Evolutionary conservation across 805 yeast genomes (phyloP), one percentile per base, ranked within the genome.

Genomic region (Metschnikowia rubicola): DNA sequence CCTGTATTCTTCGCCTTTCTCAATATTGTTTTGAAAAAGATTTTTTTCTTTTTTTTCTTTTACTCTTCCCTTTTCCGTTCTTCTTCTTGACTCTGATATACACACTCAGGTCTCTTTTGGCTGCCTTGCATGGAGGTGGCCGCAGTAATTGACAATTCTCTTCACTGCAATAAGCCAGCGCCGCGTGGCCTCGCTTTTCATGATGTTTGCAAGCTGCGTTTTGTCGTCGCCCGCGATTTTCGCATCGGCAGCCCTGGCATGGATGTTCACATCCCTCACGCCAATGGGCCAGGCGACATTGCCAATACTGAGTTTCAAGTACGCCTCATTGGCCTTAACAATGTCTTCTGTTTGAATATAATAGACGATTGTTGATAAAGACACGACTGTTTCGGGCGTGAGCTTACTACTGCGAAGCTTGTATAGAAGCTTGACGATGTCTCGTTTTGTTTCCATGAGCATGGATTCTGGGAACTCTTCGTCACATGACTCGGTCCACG

Each of bases 261-360:
- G 96, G 48, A 89, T 87, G 41, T 94, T 89, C 12, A 89, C 85
- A 47, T 79, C 79, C 8, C 81, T 71, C 11, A 89, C 86, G 28
- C 96, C 97, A 53, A 88, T 85, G 2, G 97, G 97, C 96, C 96
- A 89, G 4, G 94, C 91, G 2, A 86, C 88, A 55, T 88, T 87
- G 1, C 96, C 97, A 13, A 89, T 84, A 59, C 92, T 84, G 47
- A 89, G 66, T 52, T 84, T 78, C 71, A 88, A 68, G 56, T 89
- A 89, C 26, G 82, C 72, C 57, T 87, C 88, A 49, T 78, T 78
- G 4, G 92, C 88, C 42, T 67, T 67, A 33, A 62, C 60, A 53
- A 63, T 81, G 32, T 81, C 75, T 12, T 62, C 58, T 10, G 66
- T 58, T 62, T 88, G 96, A n/a, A 86, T 45, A 56, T 83, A 74